These are phyloP conservation scores for Ocimum tenuiflorum DNA, from an alignment of 257 asterid species.

Conservation along the genomic window DNA sequence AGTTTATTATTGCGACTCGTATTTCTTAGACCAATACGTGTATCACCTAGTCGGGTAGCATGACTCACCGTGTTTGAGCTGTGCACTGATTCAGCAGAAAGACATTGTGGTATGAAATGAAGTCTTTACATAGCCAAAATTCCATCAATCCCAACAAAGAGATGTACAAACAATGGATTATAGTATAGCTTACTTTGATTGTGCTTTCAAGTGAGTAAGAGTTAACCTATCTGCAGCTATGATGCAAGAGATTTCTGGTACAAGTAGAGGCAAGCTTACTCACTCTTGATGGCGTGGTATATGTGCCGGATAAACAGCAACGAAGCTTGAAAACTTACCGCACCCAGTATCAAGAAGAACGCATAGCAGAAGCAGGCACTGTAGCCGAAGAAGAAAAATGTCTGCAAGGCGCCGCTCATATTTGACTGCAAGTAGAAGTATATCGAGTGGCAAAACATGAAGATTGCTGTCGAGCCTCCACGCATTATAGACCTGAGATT, in stretches of 20 bases:
- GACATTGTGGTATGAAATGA: too few species aligned
- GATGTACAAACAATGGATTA: background rate
- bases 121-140: too few species aligned
- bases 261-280: slow-evolving; percentile 30
- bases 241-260: background rate
- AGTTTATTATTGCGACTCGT: too few species aligned
- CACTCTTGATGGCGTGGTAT: slow-evolving; percentile 61
- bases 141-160: background rate
- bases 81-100: too few species aligned
- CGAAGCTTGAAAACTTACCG: slow-evolving; percentile 58
- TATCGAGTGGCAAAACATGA: slow-evolving; percentile 55
- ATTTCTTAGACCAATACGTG: too few species aligned
- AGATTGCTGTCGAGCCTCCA: slow-evolving; percentile 72
- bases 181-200: background rate
- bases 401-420: slow-evolving; percentile 65
- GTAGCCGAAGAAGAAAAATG: slow-evolving; percentile 56
- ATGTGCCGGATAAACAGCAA: slow-evolving; percentile 50
- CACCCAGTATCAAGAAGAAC: slow-evolving; percentile 66
- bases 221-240: background rate
- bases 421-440: slow-evolving; percentile 56
- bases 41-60: too few species aligned
- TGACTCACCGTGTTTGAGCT: too few species aligned
- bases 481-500: slow-evolving; percentile 61
- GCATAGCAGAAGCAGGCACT: slow-evolving; percentile 66
- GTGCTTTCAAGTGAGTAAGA: background rate